Evolutionary conservation across 306 rosid species (phyloP).

Genomic region (Purshia tridentata): DNA sequence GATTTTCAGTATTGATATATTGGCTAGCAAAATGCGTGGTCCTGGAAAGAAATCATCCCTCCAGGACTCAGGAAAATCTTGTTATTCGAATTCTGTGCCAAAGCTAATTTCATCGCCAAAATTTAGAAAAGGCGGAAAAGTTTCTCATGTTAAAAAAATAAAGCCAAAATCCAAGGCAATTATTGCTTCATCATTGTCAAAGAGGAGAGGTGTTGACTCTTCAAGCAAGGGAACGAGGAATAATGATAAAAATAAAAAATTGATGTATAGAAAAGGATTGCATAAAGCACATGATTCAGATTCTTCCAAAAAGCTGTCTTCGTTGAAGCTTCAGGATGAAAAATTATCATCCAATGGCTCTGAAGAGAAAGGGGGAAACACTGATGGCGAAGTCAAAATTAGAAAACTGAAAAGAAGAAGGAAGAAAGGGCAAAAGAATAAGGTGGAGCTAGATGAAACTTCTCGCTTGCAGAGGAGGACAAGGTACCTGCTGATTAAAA

Average conservation of each 20-base stretch:
- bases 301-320: constrained; percentile 41
- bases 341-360: constrained; percentile 30
- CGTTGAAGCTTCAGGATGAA: constrained; percentile 34
- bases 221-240: constrained; percentile 39
- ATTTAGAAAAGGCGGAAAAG: constrained; percentile 36
- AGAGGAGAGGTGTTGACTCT: constrained; percentile 34
- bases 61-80: constrained; percentile 42
- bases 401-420: constrained; percentile 46
- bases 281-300: constrained; percentile 30
- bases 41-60: constrained; percentile 42
- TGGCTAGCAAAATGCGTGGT: constrained; percentile 49
- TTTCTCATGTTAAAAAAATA: constrained; percentile 40
- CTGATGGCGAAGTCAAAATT: constrained; percentile 35
- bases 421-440: constrained; percentile 44
- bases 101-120: constrained; percentile 36
- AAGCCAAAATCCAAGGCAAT: constrained; percentile 41
- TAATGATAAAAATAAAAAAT: constrained; percentile 33
- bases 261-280: constrained; percentile 24
- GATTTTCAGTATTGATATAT: constrained; percentile 35
- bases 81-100: constrained; percentile 36
- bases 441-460: constrained; percentile 65
- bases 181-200: constrained; percentile 37
- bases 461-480: constrained; percentile 78
- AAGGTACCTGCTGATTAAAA: constrained; percentile 72
- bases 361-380: constrained; percentile 32